phyloP scores from a whole-genome alignment of 805 yeast genomes.

The Wickerhamomyces rabaulensis region DNA sequence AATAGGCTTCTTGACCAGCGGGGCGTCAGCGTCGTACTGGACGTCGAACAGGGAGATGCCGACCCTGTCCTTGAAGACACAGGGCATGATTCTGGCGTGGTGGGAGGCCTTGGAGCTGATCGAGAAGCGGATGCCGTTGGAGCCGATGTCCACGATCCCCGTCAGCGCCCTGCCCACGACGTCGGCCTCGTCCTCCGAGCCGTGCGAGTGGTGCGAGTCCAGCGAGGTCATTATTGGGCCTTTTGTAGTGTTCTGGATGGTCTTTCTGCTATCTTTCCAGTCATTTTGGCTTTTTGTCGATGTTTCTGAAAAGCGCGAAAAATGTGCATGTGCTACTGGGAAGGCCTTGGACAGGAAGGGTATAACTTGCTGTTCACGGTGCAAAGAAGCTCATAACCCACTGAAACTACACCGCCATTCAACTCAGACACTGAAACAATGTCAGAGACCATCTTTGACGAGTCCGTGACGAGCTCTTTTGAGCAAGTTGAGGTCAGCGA shows the following conservation, averaged over 20 bases:
- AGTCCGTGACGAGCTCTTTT: neutral
- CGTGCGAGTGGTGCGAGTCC: conserved; percentile 3
- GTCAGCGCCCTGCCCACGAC: conserved; percentile 52
- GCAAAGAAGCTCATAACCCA: no score
- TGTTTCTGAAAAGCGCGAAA: neutral
- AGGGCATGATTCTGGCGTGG: conserved; percentile 73
- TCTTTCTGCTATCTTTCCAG: no score
- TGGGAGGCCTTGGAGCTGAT: conserved; percentile 64
- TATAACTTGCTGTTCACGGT: no score
- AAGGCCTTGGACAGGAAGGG: no score
- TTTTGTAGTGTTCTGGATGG: no score
- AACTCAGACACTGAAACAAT: no score
- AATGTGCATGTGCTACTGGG: no score
- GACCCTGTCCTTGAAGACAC: conserved; percentile 68
- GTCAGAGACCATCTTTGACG: neutral
- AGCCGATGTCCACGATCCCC: conserved; percentile 73
- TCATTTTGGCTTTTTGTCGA: neutral
- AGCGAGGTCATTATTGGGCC: neutral
- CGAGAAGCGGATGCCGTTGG: conserved; percentile 69
- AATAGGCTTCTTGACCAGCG: conserved; percentile 43
- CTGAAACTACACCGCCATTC: no score
- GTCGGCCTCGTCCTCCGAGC: conserved; percentile 42
- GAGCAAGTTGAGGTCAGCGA: neutral
- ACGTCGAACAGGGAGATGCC: conserved; percentile 67
- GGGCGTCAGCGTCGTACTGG: conserved; percentile 36